A percentile compares a stretch with the other conserved stretches of the same genome.
Evolutionary conservation across 2,329 filamentous ascomycete genomes (phyloP).

Genomic region (Coleophoma cylindrospora): DNA sequence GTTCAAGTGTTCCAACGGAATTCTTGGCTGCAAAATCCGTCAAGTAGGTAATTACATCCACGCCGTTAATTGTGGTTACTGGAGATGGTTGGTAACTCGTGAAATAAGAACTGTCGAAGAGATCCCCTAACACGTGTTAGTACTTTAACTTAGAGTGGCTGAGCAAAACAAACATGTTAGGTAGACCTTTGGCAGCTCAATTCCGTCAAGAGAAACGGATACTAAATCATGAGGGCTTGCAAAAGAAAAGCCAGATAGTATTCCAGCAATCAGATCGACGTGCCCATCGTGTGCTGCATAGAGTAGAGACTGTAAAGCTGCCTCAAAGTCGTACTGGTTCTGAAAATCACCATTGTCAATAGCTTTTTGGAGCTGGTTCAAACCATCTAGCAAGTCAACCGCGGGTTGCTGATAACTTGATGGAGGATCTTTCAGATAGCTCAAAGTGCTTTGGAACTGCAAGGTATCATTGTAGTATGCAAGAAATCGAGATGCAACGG

Average conservation of each 20-base stretch:
- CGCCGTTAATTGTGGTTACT: slow-evolving; percentile 48
- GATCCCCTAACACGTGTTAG: slow-evolving; percentile 8
- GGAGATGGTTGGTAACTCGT: slow-evolving; percentile 30
- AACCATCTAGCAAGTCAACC: slow-evolving; percentile 38
- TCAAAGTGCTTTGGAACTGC: slow-evolving; percentile 20
- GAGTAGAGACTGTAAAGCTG: slow-evolving; percentile 45
- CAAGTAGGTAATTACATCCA: slow-evolving; percentile 41
- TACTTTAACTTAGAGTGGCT: no score
- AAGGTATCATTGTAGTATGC: slow-evolving; percentile 38
- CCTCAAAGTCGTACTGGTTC: slow-evolving; percentile 51
- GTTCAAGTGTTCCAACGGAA: slow-evolving; percentile 26
- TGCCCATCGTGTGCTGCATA: slow-evolving; percentile 57
- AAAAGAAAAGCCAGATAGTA: slow-evolving; percentile 44
- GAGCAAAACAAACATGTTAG: slow-evolving; percentile 8
- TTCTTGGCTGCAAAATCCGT: slow-evolving; percentile 33
- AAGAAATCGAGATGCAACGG: slow-evolving; percentile 36
- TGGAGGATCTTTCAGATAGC: slow-evolving; percentile 43
- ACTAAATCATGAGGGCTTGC: slow-evolving; percentile 44
- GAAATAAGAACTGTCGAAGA: slow-evolving; percentile 26
- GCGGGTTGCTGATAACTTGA: slow-evolving; percentile 40
- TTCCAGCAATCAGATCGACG: slow-evolving; percentile 46
- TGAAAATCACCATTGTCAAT: slow-evolving; percentile 34
- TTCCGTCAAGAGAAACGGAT: slow-evolving; percentile 54
- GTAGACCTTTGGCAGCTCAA: slow-evolving; percentile 28
- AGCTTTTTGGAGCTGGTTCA: slow-evolving; percentile 37